A percentile compares a stretch with the other conserved stretches of the same genome.
These are phyloP conservation scores for Kernera saxatilis DNA, from an alignment of 345 rosid genomes.

Conservation along the genomic window DNA sequence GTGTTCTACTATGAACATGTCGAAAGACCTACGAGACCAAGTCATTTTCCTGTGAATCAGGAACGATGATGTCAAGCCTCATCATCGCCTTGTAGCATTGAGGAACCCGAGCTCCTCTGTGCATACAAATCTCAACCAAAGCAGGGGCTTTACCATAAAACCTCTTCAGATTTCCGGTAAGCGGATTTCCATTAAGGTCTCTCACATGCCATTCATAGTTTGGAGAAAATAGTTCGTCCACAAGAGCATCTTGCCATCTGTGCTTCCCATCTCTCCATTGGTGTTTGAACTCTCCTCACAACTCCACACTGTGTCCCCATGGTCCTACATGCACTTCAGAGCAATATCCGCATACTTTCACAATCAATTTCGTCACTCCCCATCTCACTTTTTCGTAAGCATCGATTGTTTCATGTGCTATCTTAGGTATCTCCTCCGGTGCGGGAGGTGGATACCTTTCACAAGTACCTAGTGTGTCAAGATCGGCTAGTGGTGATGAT, in stretches of 20 bases:
- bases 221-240: conserved; percentile 65
- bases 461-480: conserved; percentile 60
- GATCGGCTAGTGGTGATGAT: conserved; percentile 48
- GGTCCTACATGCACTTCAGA: conserved; percentile 87
- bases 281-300: conserved; percentile 85
- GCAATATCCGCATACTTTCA: conserved; percentile 91
- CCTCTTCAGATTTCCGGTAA: conserved; percentile 48
- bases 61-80: conserved; percentile 85
- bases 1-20: not conserved
- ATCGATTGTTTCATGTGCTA: conserved; percentile 69
- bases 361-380: conserved; percentile 68
- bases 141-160: conserved; percentile 83
- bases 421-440: conserved; percentile 41
- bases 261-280: conserved; percentile 94
- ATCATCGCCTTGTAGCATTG: conserved; percentile 66
- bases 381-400: conserved; percentile 52
- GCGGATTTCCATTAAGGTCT: conserved; percentile 60
- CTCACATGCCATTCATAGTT: conserved; percentile 71
- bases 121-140: conserved; percentile 70
- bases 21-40: conserved; percentile 44
- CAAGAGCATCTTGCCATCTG: conserved; percentile 80
- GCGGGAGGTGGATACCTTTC: conserved; percentile 44
- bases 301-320: conserved; percentile 84
- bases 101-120: conserved; percentile 63
- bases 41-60: conserved; percentile 54